Base-by-base conservation (phyloP, 805 yeast genomes). In the Cyberlindnera meyerae region DNA sequence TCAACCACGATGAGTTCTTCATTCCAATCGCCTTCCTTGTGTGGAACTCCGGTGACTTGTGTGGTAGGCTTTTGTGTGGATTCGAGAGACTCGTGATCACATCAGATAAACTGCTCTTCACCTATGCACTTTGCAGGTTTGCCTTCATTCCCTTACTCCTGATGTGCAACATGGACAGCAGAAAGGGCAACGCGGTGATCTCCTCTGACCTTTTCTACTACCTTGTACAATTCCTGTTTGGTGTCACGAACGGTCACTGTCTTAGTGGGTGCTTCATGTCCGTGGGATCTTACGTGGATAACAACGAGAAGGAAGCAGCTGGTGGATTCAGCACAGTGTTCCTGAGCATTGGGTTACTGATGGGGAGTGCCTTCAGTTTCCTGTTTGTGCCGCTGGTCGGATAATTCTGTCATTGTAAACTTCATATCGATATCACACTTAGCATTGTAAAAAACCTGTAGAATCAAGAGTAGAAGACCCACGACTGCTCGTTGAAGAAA, bases 11-110 rank as follows among this genome's bases (percentile, higher is more conserved):
- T 33, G 47, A 58, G 0, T 65, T 79, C 24, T 80, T 73, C 52
- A 73, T 86, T 13, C 97, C 97, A 3, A 58, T 87, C 34, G 79
- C 86, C 3, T 87, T 82, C 55, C 63, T 89, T 16, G 57, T 83
- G 12, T 90, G 98, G 98, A 90, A 90, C 58, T 39, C 76, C 11
- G 97, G 97, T 14, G 98, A 90, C 56, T 65, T 93, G 18, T 58
- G 67, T 3, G 97, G 97, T 2, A 68, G 98, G 31, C 56, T 86
- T 5, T 43, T 71, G 24, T 78, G 96, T 68, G 77, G 84, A 2
- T 56, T 50, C 35, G 60, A 63, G 1, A 24, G 43, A 11, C 59
- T 71, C 42, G 71, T 68, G 12, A 61, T 82, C 13, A 49, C 49
- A 9, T 58, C 60, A 22, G 76, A 77, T 13, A 40, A 47, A 6